Percentiles rank a stretch among this genome's conserved stretches.
Evolutionary conservation across 1,139 yeast species (phyloP).

Genomic region (Candida tunisiensis): DNA sequence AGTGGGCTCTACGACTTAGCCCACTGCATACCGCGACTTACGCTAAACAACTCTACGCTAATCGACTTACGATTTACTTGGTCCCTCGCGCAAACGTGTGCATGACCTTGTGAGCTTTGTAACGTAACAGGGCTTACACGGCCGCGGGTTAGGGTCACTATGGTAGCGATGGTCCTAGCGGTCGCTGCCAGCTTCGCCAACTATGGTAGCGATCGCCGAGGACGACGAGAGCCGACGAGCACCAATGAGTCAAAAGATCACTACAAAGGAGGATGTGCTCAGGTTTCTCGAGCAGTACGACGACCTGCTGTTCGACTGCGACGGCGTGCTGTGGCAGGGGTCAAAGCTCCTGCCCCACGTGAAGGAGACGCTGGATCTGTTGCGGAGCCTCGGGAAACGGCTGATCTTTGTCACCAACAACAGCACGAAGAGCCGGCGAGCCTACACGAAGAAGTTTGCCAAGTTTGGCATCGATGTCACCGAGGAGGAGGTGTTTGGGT

Average conservation of each 20-base stretch:
- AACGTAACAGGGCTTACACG: no score
- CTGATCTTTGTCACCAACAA: constrained; percentile 87
- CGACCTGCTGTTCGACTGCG: constrained; percentile 83
- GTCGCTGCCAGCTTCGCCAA: no score
- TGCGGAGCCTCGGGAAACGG: constrained; percentile 39
- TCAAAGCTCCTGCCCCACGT: constrained; percentile 55
- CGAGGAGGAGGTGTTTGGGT: constrained; percentile 72
- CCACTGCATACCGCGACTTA: no score
- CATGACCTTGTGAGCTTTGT: no score
- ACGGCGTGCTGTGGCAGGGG: constrained; percentile 86
- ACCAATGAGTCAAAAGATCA: constrained; percentile 14
- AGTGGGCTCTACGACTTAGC: no score
- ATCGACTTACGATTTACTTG: no score
- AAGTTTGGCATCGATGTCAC: constrained; percentile 53
- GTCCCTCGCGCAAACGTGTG: no score
- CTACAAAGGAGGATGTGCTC: constrained; percentile 29
- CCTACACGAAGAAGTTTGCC: constrained; percentile 60
- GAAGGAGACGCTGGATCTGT: constrained; percentile 41
- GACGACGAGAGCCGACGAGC: no score
- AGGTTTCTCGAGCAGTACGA: constrained; percentile 49
- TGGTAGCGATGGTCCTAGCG: no score
- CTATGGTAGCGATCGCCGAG: no score
- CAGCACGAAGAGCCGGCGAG: constrained; percentile 73
- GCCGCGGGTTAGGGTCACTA: no score
- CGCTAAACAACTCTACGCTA: no score